Percentiles rank a stretch among this genome's conserved stretches.
Evolutionary conservation across 2,329 filamentous ascomycete species (phyloP).

Genomic region (Paracamarosporium sp.): DNA sequence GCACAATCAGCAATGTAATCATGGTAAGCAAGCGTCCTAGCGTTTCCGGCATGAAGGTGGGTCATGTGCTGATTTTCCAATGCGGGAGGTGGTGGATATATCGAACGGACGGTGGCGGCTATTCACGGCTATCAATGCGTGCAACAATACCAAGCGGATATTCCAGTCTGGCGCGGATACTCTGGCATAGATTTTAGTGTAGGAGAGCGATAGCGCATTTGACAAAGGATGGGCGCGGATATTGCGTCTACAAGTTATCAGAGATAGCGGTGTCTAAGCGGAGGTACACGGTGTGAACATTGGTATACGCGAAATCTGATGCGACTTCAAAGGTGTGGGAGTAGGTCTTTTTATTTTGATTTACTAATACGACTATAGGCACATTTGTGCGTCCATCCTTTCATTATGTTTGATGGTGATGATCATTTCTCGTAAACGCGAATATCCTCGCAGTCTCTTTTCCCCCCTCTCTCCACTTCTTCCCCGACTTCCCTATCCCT

Average conservation of each 20-base stretch:
- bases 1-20: constrained; percentile 8
- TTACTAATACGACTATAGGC: too few species aligned
- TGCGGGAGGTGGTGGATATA: constrained; percentile 25
- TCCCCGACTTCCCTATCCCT: neutral
- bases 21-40: neutral
- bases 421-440: too few species aligned
- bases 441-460: neutral
- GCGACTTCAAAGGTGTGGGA: neutral
- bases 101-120: constrained; percentile 29
- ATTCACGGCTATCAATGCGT: constrained; percentile 26
- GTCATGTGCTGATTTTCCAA: constrained; percentile 17
- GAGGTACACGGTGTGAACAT: neutral
- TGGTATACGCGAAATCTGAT: neutral
- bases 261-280: neutral
- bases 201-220: neutral
- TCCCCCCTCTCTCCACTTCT: neutral
- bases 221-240: neutral
- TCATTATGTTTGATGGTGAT: too few species aligned
- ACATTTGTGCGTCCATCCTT: too few species aligned
- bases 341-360: neutral
- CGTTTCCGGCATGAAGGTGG: neutral
- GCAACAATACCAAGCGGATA: constrained; percentile 21
- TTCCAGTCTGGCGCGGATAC: constrained; percentile 26
- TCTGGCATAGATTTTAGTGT: constrained; percentile 7
- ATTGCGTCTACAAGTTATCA: neutral